These are phyloP conservation scores for Graphium sp. DNA, from an alignment of 2,329 filamentous ascomycete species.

Conservation along the genomic window DNA sequence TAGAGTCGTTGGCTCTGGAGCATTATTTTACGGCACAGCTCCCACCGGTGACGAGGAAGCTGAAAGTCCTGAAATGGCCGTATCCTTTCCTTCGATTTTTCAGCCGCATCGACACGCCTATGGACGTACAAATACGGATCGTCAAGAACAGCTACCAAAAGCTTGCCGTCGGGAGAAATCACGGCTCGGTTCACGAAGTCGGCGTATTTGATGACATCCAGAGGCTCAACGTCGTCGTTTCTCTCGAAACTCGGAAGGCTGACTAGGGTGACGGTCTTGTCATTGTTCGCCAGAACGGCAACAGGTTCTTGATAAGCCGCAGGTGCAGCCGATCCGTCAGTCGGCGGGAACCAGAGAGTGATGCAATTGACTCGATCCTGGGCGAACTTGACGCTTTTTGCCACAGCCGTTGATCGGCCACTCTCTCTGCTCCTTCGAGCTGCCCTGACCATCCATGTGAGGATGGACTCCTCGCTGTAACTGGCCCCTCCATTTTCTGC, in stretches of 20 bases:
- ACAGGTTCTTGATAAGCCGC: slow-evolving; percentile 34
- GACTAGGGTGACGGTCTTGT: slow-evolving; percentile 75
- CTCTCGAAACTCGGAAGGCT: slow-evolving; percentile 45
- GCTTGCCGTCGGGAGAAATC: slow-evolving; percentile 74
- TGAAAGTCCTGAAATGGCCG: slow-evolving; percentile 10
- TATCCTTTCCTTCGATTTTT: slow-evolving; percentile 6
- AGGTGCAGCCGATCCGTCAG: slow-evolving; percentile 9
- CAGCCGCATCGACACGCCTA: slow-evolving; percentile 26
- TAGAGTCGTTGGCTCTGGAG: slow-evolving; percentile 39
- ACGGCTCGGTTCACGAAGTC: slow-evolving; percentile 86
- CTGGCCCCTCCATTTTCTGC: too few relatives aligned
- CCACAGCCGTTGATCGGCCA: slow-evolving; percentile 12
- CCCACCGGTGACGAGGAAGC: slow-evolving; percentile 27
- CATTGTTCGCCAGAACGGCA: slow-evolving; percentile 78
- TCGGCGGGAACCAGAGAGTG: slow-evolving; percentile 42
- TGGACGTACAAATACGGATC: slow-evolving; percentile 79
- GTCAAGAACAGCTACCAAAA: slow-evolving; percentile 75
- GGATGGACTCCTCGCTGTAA: too few relatives aligned
- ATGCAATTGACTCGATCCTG: slow-evolving; percentile 49
- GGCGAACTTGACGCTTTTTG: slow-evolving; percentile 36
- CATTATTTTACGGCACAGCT: slow-evolving; percentile 29
- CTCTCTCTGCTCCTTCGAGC: too few relatives aligned
- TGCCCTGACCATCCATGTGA: too few relatives aligned
- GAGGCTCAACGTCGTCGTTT: slow-evolving; percentile 29
- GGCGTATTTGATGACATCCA: slow-evolving; percentile 58